phyloP scores from a whole-genome alignment of 2,329 filamentous ascomycete species.

The Alternaria ventricosa region DNA sequence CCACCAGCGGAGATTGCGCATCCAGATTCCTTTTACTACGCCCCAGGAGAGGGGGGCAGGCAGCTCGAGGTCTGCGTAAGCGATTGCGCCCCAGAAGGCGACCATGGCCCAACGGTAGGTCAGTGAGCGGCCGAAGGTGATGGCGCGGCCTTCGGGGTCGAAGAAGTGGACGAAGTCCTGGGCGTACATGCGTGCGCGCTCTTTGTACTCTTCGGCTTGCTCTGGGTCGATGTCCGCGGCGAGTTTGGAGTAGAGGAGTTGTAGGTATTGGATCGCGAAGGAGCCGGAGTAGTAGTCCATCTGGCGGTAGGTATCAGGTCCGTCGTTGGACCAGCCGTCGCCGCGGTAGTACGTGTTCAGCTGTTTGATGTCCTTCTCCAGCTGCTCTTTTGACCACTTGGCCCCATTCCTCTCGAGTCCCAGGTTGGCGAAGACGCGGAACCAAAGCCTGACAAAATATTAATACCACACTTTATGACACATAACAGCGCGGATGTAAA shows the following conservation, averaged over 20 bases:
- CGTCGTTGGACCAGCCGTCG: slow-evolving; percentile 82
- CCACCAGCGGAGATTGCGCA: slow-evolving; percentile 82
- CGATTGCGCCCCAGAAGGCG: slow-evolving; percentile 81
- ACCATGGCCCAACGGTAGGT: slow-evolving; percentile 86
- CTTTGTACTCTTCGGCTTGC: slow-evolving; percentile 72
- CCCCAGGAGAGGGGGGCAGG: slow-evolving; percentile 77
- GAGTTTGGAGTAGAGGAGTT: slow-evolving; percentile 77
- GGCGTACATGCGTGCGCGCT: slow-evolving; percentile 70
- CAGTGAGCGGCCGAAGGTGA: slow-evolving; percentile 78
- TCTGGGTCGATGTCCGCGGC: slow-evolving; percentile 69
- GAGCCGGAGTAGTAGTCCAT: slow-evolving; percentile 87
- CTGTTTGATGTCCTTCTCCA: slow-evolving; percentile 78
- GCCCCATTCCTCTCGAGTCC: slow-evolving; percentile 78
- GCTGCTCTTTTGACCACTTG: slow-evolving; percentile 70
- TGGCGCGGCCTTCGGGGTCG: slow-evolving; percentile 71
- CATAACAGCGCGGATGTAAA: not conserved
- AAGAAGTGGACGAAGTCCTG: slow-evolving; percentile 79
- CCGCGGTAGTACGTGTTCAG: slow-evolving; percentile 83
- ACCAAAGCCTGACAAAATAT: slow-evolving; percentile 71
- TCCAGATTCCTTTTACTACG: slow-evolving; percentile 76
- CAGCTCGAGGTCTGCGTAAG: slow-evolving; percentile 76
- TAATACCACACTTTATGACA: slow-evolving; percentile 14
- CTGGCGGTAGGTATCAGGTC: slow-evolving; percentile 77
- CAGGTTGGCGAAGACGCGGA: slow-evolving; percentile 82
- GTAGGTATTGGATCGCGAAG: slow-evolving; percentile 81